A percentile compares a stretch with the other conserved stretches of the same genome.
These are phyloP conservation scores for Sugiyamaella sp. DNA, from an alignment of 1,139 yeast species.

Conservation along the genomic window DNA sequence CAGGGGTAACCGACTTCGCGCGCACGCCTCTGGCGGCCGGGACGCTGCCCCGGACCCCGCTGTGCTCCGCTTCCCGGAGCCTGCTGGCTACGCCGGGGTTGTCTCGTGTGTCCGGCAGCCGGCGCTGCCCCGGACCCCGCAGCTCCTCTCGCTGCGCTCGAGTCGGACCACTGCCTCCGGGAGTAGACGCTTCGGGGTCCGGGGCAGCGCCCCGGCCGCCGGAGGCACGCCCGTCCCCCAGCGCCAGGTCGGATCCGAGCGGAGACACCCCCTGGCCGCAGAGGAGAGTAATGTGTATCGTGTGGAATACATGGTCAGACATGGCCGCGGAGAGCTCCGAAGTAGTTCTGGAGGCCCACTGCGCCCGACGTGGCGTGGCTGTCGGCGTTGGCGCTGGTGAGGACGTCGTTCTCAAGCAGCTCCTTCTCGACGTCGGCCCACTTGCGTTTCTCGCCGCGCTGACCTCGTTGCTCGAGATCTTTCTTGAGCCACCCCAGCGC, in stretches of 20 bases:
- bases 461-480: constrained; percentile 54
- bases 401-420: constrained; percentile 21
- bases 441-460: constrained; percentile 30
- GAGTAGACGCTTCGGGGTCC: not conserved
- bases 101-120: not conserved
- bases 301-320: not conserved
- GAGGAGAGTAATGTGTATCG: not conserved
- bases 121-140: not conserved
- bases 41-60: no score
- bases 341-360: constrained; percentile 36
- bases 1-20: no score
- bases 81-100: not conserved
- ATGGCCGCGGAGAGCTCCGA: constrained; percentile 38
- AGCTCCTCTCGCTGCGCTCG: not conserved
- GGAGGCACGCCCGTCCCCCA: no score
- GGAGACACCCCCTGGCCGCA: no score
- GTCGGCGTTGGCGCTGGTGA: constrained; percentile 15
- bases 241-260: no score
- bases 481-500: constrained; percentile 46
- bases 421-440: constrained; percentile 37
- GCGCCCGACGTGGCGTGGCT: constrained; percentile 37
- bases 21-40: no score
- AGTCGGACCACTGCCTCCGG: not conserved
- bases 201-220: constrained; percentile 1
- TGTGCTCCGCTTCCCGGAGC: no score